Conservation (phyloP, 306 rosid genomes). For the Citrullus colocynthis region DNA sequence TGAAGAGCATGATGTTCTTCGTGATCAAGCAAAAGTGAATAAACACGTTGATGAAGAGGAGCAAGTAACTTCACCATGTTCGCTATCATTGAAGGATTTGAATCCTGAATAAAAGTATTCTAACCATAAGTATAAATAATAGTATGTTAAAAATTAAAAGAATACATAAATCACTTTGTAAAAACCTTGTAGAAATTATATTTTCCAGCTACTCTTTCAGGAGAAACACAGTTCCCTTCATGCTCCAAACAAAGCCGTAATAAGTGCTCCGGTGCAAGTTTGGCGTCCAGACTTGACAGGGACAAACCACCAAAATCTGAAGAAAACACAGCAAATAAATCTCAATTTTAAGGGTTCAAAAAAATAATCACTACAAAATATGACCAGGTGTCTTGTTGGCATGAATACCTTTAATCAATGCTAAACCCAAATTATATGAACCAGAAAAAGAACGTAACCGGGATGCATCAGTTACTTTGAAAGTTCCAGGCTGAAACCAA, state of each 20-base stretch:
- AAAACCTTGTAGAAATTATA: conserved; percentile 80
- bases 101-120: conserved; percentile 35
- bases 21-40: conserved; percentile 33
- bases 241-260: conserved; percentile 62
- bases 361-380: not conserved
- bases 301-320: conserved; percentile 40
- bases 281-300: conserved; percentile 48
- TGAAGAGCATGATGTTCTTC: conserved; percentile 54
- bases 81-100: conserved; percentile 62
- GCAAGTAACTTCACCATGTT: conserved; percentile 48
- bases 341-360: not conserved
- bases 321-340: not conserved
- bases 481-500: conserved; percentile 48
- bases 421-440: conserved; percentile 52
- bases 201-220: conserved; percentile 27
- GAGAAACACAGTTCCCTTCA: conserved; percentile 27
- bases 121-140: conserved; percentile 5
- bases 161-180: not conserved
- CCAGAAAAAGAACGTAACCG: conserved; percentile 41
- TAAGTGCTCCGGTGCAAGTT: conserved; percentile 69
- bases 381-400: not conserved
- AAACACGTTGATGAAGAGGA: conserved; percentile 42
- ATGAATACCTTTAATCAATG: conserved; percentile 46
- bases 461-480: conserved; percentile 39
- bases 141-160: not conserved